Evolutionary conservation across 495 filamentous ascomycete species (phyloP).

Genomic region (Aspergillus incahuasiensis): DNA sequence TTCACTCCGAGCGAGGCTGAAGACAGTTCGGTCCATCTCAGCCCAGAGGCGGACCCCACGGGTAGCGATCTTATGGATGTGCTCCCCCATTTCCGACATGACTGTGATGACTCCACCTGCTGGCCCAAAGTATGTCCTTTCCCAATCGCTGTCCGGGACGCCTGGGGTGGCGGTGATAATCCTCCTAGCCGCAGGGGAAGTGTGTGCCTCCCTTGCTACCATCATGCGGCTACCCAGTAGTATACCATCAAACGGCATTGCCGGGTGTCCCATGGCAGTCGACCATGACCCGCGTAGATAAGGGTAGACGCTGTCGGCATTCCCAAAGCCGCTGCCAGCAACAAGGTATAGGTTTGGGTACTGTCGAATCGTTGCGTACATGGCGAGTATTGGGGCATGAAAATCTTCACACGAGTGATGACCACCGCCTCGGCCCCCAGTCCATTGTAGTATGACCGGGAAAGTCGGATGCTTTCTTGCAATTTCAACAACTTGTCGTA

Average conservation of each 20-base stretch:
- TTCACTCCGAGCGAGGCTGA: slow-evolving; percentile 26
- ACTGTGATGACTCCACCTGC: slow-evolving; percentile 38
- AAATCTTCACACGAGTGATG: slow-evolving; percentile 52
- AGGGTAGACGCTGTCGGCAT: slow-evolving; percentile 41
- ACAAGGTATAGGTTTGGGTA: slow-evolving; percentile 44
- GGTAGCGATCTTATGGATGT: slow-evolving; percentile 41
- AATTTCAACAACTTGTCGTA: slow-evolving; percentile 44
- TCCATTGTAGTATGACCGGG: slow-evolving; percentile 49
- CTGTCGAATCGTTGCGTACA: slow-evolving; percentile 41
- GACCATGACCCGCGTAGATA: slow-evolving; percentile 47
- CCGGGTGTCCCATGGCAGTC: slow-evolving; percentile 30
- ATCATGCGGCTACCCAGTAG: slow-evolving; percentile 48
- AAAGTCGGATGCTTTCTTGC: slow-evolving; percentile 42
- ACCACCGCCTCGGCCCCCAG: slow-evolving; percentile 47
- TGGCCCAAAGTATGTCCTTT: slow-evolving; percentile 21
- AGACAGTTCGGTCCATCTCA: slow-evolving; percentile 36
- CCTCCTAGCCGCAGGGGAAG: slow-evolving; percentile 25
- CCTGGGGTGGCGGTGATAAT: slow-evolving; percentile 28
- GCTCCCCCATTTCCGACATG: slow-evolving; percentile 39
- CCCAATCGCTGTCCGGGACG: slow-evolving; percentile 26
- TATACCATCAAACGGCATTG: slow-evolving; percentile 49
- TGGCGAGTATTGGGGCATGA: slow-evolving; percentile 42
- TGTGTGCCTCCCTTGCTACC: slow-evolving; percentile 42
- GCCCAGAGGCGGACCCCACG: slow-evolving; percentile 35
- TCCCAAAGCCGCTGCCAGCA: slow-evolving; percentile 47